These are phyloP conservation scores for Vaccinium darrowii DNA, from an alignment of 148 eudicot genomes.

Conservation along the genomic window DNA sequence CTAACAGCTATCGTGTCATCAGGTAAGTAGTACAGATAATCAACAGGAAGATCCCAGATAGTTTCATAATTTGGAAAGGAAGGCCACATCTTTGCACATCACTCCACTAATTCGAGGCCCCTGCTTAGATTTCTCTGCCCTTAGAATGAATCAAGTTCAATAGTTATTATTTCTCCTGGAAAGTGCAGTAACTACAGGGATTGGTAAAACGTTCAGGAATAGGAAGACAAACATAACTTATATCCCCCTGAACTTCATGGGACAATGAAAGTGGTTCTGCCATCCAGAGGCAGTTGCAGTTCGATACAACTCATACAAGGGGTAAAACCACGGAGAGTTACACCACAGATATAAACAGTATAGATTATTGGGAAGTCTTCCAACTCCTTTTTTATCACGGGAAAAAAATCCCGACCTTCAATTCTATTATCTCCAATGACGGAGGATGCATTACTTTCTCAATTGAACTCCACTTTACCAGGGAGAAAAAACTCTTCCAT, in stretches of 20 bases:
- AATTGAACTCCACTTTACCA: too few relatives aligned
- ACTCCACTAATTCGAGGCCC: not conserved
- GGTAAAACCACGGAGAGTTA: not conserved
- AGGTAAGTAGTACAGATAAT: not conserved
- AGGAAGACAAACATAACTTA: not conserved
- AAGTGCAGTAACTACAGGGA: not conserved
- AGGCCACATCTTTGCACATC: not conserved
- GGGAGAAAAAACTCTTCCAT: too few relatives aligned
- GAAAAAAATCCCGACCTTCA: too few relatives aligned
- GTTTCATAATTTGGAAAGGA: not conserved
- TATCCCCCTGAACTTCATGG: not conserved
- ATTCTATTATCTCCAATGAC: too few relatives aligned
- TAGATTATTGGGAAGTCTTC: not conserved
- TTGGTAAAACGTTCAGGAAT: not conserved
- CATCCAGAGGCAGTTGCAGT: not conserved
- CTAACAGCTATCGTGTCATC: not conserved
- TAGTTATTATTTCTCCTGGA: not conserved
- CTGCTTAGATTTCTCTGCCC: not conserved
- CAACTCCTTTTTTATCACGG: too few relatives aligned
- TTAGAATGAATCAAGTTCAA: too few relatives aligned
- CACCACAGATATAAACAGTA: not conserved
- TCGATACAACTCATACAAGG: too few relatives aligned
- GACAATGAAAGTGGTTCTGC: not conserved
- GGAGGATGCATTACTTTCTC: too few relatives aligned
- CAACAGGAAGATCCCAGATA: not conserved